Evolutionary conservation across 2,329 filamentous ascomycete genomes (phyloP).

Genomic region (Huntiella omanensis): DNA sequence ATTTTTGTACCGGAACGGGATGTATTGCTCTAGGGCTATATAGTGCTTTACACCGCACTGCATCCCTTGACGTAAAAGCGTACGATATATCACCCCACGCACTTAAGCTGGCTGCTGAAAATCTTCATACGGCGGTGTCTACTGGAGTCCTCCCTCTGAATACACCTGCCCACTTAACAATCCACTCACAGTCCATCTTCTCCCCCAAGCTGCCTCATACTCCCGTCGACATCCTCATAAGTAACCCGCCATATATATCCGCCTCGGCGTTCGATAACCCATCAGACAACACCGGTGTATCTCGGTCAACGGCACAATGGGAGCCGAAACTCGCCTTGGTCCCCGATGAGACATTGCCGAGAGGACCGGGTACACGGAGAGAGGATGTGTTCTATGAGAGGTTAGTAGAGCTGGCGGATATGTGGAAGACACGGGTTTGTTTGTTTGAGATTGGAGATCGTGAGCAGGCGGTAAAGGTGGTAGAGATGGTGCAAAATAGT

Average conservation of each 20-base stretch:
- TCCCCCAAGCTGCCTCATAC: slow-evolving; percentile 12
- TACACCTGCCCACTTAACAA: slow-evolving; percentile 12
- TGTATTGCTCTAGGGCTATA: slow-evolving; percentile 71
- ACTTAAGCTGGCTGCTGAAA: slow-evolving; percentile 44
- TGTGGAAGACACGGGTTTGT: slow-evolving; percentile 32
- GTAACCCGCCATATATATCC: slow-evolving; percentile 88
- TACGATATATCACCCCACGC: slow-evolving; percentile 55
- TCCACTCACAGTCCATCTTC: slow-evolving; percentile 11
- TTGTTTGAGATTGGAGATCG: slow-evolving; percentile 56
- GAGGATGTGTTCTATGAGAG: slow-evolving; percentile 48
- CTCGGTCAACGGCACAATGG: slow-evolving; percentile 61
- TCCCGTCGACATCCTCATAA: slow-evolving; percentile 47
- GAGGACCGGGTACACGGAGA: slow-evolving; percentile 17
- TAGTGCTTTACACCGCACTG: slow-evolving; percentile 30
- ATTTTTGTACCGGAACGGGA: slow-evolving; percentile 80
- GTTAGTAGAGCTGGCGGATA: slow-evolving; percentile 35
- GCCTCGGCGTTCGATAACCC: slow-evolving; percentile 21
- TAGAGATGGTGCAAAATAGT: slow-evolving; percentile 21
- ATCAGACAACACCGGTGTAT: slow-evolving; percentile 22
- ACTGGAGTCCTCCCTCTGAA: slow-evolving; percentile 12
- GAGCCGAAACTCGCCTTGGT: slow-evolving; percentile 73
- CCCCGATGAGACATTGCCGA: slow-evolving; percentile 19
- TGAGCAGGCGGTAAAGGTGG: slow-evolving; percentile 42
- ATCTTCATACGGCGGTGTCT: slow-evolving; percentile 34
- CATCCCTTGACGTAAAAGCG: slow-evolving; percentile 37